These are phyloP conservation scores for Candida corydali DNA, from an alignment of 805 yeast species.

Conservation along the genomic window DNA sequence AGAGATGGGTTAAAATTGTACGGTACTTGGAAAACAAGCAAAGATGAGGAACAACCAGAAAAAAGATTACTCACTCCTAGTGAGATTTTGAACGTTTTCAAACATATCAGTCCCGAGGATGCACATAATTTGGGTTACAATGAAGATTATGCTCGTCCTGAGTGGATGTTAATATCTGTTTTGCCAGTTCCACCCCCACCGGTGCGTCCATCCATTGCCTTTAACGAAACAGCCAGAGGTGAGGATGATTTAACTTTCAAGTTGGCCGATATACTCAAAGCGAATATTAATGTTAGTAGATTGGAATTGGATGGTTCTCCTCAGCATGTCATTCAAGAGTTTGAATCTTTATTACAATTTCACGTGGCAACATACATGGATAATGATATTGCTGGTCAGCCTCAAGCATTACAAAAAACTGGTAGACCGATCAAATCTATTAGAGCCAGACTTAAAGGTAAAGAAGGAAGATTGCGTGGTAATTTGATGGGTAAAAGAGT, in stretches of 20 bases:
- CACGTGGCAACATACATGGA: conserved; percentile 99
- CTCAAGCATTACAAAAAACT: conserved; percentile 96
- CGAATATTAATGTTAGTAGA: conserved; percentile 95
- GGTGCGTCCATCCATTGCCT: conserved; percentile 97
- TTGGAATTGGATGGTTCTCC: conserved; percentile 99
- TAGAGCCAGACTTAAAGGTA: conserved; percentile 99
- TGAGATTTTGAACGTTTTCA: conserved; percentile 87
- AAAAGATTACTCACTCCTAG: conserved; percentile 82
- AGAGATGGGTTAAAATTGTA: conserved; percentile 92
- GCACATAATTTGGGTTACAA: conserved; percentile 80
- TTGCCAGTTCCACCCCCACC: conserved; percentile 99
- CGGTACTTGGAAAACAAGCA: conserved; percentile 97
- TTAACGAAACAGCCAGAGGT: conserved; percentile 96
- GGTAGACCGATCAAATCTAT: conserved; percentile 98
- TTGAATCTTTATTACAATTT: conserved; percentile 90
- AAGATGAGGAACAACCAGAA: conserved; percentile 89
- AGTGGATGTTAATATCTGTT: conserved; percentile 97
- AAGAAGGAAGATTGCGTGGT: conserved; percentile 98
- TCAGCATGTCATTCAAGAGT: conserved; percentile 94
- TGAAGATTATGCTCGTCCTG: conserved; percentile 97
- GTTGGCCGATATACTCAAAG: conserved; percentile 93
- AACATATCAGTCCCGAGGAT: conserved; percentile 84
- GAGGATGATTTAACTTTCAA: conserved; percentile 98
- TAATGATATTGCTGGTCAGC: conserved; percentile 99
- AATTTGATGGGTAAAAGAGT: conserved; percentile 99